Evolutionary conservation across 371 early-diverging fungal species (phyloP), one percentile per base, ranked within the genome.

Genomic region (Dentiscutata heterogama): DNA sequence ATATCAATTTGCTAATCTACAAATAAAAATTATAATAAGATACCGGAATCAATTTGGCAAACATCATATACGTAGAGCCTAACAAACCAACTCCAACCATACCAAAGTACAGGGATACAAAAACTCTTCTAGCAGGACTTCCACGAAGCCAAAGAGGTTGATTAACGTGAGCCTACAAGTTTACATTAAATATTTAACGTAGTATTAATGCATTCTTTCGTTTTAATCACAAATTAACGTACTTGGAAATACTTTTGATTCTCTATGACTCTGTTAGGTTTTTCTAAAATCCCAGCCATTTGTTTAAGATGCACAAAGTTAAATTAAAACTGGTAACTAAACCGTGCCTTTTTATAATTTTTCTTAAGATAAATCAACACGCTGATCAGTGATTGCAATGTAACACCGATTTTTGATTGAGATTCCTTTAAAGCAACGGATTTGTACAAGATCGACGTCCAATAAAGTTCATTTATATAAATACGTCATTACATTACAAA

Each of bases 211-310:
- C 5, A 46, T 31, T 31, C 5, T 20, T 60, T 60, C 20, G 8
- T n/a, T 16, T 22, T 14, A 60, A n/a, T 22, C 20, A 2, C 10
- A n/a, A 58, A 13, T 8, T 13, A 25, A 65, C 11, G 6, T 65
- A 65, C 65, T 35, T 65, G 65, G 25, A 65, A 65, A 31, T 20
- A 65, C 65, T 18, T 65, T 65, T 65, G 65, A 31, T 65, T 31
- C 8, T 65, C 65, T 7, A 65, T 27, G 14, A 65, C 65, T 31
- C 18, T 65, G 25, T 65, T 65, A 18, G 65, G 16, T 31, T 65
- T 65, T 5, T 65, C 65, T 20, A 65, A 5, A 31, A 65, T 35
- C 25, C 65, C 65, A 31, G 35, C 35, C 65, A 65, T 65, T 65
- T 65, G 46, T 46, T 46, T 10, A 46, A 46, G 46, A 46, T 46